Base-by-base conservation (phyloP, 331 rosid species). In the Pyrus hybrid region DNA sequence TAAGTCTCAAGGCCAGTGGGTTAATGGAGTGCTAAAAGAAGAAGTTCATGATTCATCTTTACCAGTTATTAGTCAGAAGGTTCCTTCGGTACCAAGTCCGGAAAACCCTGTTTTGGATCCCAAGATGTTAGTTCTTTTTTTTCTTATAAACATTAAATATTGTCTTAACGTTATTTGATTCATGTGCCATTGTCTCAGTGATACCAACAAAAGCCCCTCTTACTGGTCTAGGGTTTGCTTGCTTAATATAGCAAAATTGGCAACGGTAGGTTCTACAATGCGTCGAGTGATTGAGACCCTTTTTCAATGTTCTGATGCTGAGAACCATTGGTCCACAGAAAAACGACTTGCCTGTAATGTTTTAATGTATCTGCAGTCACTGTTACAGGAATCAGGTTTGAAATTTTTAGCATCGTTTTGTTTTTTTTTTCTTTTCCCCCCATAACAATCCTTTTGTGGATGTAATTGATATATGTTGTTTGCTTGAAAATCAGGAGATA, bases 181-280 rank as follows among this genome's bases (percentile, higher is more conserved):
- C 65, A 30, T 57, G 76, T 62, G 75, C 43, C 74, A 80, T 80
- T 78, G 77, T 82, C 77, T 21, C 90, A 94, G 97, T 81, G 90
- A 90, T 78, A 74, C 81, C 72, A 78, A 83, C 72, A 89, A 77
- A 80, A 84, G 83, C 78, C 97, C 99, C 60, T 69, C 89, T 58
- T 92, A 94, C 80, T 94, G 99, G 99, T 90, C 97, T 65, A 90
- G 82, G 83, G 84, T 85, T 84, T 92, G 97, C 89, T 83, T 94
- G 87, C 67, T 67, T 84, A 86, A 90, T 80, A 92, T 90, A 89
- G 92, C 85, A 80, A 90, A 77, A 81, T 80, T 88, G 86, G 97
- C 96, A 32, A 92, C 68, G 84, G 97, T 89, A 84, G 96, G 89
- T 76, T 82, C 97, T 76, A 87, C 97, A 5, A 79, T 94, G 86